phyloP scores from a whole-genome alignment of 2,329 filamentous ascomycete genomes.

The Plenodomus biglobosus region DNA sequence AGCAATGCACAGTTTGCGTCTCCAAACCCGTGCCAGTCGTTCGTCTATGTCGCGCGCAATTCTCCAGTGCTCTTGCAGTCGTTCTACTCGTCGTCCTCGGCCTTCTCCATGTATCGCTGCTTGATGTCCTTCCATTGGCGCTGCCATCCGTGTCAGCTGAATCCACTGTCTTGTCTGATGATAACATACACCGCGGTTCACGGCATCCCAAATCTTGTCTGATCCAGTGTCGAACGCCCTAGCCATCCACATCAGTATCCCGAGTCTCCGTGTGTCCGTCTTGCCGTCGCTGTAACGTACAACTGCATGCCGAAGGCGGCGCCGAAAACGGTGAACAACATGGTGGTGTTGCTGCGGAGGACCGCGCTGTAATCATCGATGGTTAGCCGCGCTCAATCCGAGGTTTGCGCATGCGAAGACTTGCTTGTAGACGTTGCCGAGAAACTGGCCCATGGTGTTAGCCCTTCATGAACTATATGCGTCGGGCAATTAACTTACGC shows the following conservation, averaged over 20 bases:
- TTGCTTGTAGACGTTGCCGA: slow-evolving; percentile 58
- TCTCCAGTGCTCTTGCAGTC: slow-evolving; percentile 7
- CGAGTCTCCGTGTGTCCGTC: slow-evolving; percentile 3
- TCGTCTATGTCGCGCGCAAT: slow-evolving; percentile 20
- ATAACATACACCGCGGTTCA: slow-evolving; percentile 77
- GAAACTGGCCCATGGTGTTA: slow-evolving; percentile 48
- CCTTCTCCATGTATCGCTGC: slow-evolving; percentile 74
- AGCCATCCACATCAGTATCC: slow-evolving; percentile 29
- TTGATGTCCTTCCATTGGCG: slow-evolving; percentile 99
- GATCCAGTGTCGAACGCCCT: slow-evolving; percentile 82
- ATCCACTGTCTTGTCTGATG: not conserved
- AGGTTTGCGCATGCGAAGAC: slow-evolving; percentile 28
- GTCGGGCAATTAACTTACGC: slow-evolving; percentile 52
- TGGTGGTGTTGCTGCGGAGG: slow-evolving; percentile 83
- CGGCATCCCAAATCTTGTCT: slow-evolving; percentile 84
- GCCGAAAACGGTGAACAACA: slow-evolving; percentile 83
- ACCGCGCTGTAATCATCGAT: slow-evolving; percentile 63
- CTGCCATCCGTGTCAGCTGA: slow-evolving; percentile 53
- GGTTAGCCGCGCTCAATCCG: slow-evolving; percentile 27
- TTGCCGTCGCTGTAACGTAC: slow-evolving; percentile 59
- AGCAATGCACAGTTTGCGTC: slow-evolving; percentile 35
- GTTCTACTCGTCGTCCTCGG: slow-evolving; percentile 61
- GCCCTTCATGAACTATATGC: slow-evolving; percentile 6
- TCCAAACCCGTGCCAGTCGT: slow-evolving; percentile 14
- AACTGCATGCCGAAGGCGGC: slow-evolving; percentile 90